Evolutionary conservation across 495 filamentous ascomycete genomes (phyloP), one percentile per base, ranked within the genome.

Genomic region (Podospora fimiseda): DNA sequence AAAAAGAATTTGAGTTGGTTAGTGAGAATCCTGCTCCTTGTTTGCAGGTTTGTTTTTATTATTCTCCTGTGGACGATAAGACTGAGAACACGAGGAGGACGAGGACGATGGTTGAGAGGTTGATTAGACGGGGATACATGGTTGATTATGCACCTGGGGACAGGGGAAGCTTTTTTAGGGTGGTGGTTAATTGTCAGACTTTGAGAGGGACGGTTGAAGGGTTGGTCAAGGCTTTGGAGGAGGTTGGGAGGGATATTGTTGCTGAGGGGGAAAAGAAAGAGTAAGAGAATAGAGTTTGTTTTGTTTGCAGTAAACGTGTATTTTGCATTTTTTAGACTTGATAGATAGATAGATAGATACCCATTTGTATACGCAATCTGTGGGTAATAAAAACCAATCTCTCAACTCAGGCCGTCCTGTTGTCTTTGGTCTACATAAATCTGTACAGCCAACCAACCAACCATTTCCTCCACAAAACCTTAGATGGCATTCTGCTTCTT

Each of bases 41-140:
- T 70, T 71, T 95, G 60, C 92, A 97, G 73, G 88, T 97, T 15
- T 97, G 92, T 71, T 97, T 96, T 65, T 95, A 93, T 64, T 92
- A 87, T 60, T 81, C 81, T 0, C 80, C 81, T 0, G 75, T 65
- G 0, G 69, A 71, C 33, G 73, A 75, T 7, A 66, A 60, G n/a
- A 79, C 79, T 55, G 75, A 78, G 48, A 91, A 89, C 65, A 86
- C 84, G 53, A 71, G 68, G 59, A 70, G 81, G n/a, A 96, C 91
- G 18, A 77, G 79, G 67, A 63, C 66, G 50, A 82, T 94, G 52
- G 86, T 81, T 11, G 70, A 71, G 58, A 72, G 69, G 50, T 73
- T 96, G 55, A 75, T 95, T 18, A 55, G 52, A 18, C 79, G 79
- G 67, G 93, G 92, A 2, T 96, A 90, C 67, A 95, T 96, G 91